Percentiles rank a stretch among this genome's conserved stretches.
phyloP scores from a whole-genome alignment of 2,329 filamentous ascomycete species.

The Trichoderma hamatum region DNA sequence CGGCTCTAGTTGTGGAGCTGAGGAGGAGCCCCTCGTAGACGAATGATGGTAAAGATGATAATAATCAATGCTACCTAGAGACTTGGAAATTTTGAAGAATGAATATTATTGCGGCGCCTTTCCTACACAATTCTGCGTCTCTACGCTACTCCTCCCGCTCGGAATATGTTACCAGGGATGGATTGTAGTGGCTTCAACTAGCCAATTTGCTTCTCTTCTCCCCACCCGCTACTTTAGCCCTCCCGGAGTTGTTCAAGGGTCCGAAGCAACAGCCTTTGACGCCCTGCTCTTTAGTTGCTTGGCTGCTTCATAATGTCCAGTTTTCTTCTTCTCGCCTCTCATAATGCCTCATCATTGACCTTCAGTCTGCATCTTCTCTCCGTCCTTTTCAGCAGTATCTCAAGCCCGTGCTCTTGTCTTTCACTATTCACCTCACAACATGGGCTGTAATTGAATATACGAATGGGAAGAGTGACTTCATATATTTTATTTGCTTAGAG shows the following conservation, averaged over 20 bases:
- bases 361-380: neutral
- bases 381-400: neutral
- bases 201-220: neutral
- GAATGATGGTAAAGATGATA: neutral
- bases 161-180: neutral
- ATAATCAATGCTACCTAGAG: neutral
- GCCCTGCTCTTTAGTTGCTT: neutral
- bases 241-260: neutral
- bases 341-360: neutral
- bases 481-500: neutral
- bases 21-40: neutral
- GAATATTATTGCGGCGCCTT: neutral
- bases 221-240: slow-evolving; percentile 5
- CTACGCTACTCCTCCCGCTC: neutral
- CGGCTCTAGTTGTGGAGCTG: neutral
- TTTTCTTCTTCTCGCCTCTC: neutral
- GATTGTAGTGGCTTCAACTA: neutral
- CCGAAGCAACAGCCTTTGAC: neutral
- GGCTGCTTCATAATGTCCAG: neutral
- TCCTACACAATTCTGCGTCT: neutral
- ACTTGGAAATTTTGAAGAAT: neutral
- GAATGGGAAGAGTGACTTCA: neutral
- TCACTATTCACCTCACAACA: neutral
- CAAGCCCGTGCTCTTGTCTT: neutral
- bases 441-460: neutral